Conservation (phyloP, 768 basidiomycete genomes). For the Rossbeevera mucosa region DNA sequence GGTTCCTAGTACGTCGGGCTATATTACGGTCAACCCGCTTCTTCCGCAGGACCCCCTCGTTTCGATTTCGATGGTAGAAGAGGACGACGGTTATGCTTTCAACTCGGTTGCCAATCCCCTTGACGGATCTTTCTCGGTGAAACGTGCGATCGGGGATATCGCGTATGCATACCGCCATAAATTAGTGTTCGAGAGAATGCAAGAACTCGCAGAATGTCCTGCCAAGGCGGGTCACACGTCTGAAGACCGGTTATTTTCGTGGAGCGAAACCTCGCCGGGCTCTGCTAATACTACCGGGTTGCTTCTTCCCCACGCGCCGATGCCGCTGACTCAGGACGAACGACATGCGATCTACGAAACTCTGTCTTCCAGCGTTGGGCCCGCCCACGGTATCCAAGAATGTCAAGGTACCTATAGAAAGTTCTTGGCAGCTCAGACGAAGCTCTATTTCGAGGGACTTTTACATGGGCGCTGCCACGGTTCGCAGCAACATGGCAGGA, state of each 20-base stretch:
- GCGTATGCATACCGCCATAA: conserved; percentile 26
- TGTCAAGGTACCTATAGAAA: conserved; percentile 48
- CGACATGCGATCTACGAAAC: conserved; percentile 49
- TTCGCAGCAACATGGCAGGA: conserved; percentile 12
- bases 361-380: conserved; percentile 46
- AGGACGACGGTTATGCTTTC: conserved; percentile 10
- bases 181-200: conserved; percentile 25
- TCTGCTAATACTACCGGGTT: conserved; percentile 14
- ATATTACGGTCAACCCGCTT: conserved; percentile 29
- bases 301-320: conserved; percentile 16
- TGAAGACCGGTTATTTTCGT: conserved; percentile 9
- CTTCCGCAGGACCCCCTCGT: conserved; percentile 3
- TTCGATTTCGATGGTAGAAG: not conserved
- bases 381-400: conserved; percentile 44
- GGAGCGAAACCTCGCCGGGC: conserved; percentile 19
- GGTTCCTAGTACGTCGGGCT: conserved; percentile 3
- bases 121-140: conserved; percentile 27
- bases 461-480: conserved; percentile 16
- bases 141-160: conserved; percentile 27
- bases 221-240: conserved; percentile 4
- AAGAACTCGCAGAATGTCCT: conserved; percentile 18
- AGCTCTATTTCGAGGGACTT: conserved; percentile 45
- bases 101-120: conserved; percentile 17
- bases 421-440: conserved; percentile 46
- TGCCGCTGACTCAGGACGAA: conserved; percentile 40